These are phyloP conservation scores for Cicer cuneatum DNA, from an alignment of 306 rosid species.

Conservation along the genomic window DNA sequence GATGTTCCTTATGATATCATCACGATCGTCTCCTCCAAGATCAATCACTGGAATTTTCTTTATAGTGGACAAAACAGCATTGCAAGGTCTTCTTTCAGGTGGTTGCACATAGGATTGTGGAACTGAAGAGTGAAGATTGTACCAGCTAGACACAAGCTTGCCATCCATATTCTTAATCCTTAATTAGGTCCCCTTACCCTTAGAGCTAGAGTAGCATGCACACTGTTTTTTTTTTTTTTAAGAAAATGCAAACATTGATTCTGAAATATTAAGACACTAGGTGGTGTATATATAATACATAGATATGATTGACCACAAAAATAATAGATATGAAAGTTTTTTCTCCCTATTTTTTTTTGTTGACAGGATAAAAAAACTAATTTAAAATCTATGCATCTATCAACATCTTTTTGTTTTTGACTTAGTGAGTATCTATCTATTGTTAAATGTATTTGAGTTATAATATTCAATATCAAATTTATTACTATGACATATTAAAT, in stretches of 20 bases:
- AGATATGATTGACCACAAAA: too few relatives aligned
- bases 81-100: slow-evolving; percentile 47
- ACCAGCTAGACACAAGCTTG: slow-evolving; percentile 47
- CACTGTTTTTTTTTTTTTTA: background rate
- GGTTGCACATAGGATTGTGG: slow-evolving; percentile 55
- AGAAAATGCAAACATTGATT: background rate
- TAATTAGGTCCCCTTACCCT: background rate
- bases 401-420: background rate
- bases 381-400: background rate
- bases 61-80: background rate
- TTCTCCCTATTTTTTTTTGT: background rate
- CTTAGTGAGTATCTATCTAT: too few relatives aligned
- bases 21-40: slow-evolving; percentile 50
- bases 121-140: slow-evolving; percentile 40
- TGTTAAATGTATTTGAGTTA: background rate
- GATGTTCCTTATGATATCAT: slow-evolving; percentile 45
- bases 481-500: background rate
- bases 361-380: background rate
- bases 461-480: background rate
- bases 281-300: background rate
- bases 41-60: slow-evolving; percentile 61
- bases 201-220: background rate
- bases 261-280: background rate
- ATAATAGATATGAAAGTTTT: background rate
- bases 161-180: slow-evolving; percentile 27